Percentiles rank a stretch among this genome's conserved stretches.
Conservation (phyloP, 441 rosid species). For the Brassica hybrid region DNA sequence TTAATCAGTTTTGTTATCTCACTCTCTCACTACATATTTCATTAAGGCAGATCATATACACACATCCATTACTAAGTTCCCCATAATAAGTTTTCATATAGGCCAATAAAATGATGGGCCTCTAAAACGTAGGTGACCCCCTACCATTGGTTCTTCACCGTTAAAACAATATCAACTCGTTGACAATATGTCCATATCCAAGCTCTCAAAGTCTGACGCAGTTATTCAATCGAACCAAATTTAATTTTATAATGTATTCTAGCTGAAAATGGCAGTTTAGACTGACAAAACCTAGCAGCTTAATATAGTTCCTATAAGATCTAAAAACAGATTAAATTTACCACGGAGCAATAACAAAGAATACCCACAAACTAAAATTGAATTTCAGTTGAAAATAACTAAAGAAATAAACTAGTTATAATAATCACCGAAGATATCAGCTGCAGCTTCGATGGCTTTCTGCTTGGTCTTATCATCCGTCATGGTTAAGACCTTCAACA, state of each 20-base stretch:
- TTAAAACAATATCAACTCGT: background rate
- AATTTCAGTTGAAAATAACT: background rate
- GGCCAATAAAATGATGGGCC: background rate
- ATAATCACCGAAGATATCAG: constrained; percentile 74
- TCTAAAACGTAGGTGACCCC: background rate
- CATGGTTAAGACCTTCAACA: constrained; percentile 88
- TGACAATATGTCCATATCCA: constrained; percentile 1
- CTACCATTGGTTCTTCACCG: background rate
- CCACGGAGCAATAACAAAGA: background rate
- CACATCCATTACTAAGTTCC: background rate
- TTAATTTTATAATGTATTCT: background rate
- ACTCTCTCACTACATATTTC: background rate
- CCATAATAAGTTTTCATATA: background rate
- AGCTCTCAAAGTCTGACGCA: constrained; percentile 12
- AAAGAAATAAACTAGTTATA: background rate
- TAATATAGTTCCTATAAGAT: background rate
- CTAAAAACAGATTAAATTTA: background rate
- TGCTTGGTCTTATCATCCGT: constrained; percentile 91
- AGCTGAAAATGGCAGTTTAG: background rate
- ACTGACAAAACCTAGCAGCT: background rate
- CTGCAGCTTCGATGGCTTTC: constrained; percentile 91
- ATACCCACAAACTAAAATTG: background rate
- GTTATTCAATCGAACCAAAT: background rate
- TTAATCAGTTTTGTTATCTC: background rate
- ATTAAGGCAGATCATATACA: constrained; percentile 1